Conservation (phyloP, 2,329 filamentous ascomycete genomes). For the Geosmithia morbida region DNA sequence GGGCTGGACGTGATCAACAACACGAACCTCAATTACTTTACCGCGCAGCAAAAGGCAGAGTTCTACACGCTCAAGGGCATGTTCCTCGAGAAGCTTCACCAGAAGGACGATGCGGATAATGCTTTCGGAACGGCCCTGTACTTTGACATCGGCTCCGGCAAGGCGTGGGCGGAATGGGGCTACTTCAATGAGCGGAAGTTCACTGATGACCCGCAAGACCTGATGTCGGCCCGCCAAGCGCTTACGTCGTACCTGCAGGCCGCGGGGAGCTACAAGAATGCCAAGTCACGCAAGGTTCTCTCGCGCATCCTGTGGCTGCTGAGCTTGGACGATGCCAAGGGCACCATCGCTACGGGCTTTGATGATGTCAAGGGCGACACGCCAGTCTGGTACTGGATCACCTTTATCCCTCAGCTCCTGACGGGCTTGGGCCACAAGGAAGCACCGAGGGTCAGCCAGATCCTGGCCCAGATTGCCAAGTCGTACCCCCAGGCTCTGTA, state of each 20-base stretch:
- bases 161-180: constrained; percentile 98
- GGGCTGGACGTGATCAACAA: constrained; percentile 98
- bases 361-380: constrained; percentile 96
- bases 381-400: constrained; percentile 99
- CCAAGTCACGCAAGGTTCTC: constrained; percentile 87
- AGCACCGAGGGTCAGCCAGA: constrained; percentile 69
- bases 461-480: constrained; percentile 89
- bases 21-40: constrained; percentile 98
- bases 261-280: constrained; percentile 90
- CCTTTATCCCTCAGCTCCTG: constrained; percentile 91
- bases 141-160: constrained; percentile 88
- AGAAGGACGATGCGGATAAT: constrained; percentile 82
- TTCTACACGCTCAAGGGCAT: constrained; percentile 99
- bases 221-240: constrained; percentile 77
- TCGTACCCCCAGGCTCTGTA: constrained; percentile 91
- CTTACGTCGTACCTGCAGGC: constrained; percentile 94
- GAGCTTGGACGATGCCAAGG: constrained; percentile 80
- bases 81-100: constrained; percentile 89
- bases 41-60: constrained; percentile 87
- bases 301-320: constrained; percentile 91
- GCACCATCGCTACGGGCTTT: constrained; percentile 71
- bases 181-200: constrained; percentile 96
- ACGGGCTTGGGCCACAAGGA: constrained; percentile 87
- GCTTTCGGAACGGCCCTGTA: constrained; percentile 92
- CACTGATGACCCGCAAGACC: constrained; percentile 73